Base-by-base conservation (phyloP, 2,329 filamentous ascomycete genomes). In the Stachybotrys echinatus region DNA sequence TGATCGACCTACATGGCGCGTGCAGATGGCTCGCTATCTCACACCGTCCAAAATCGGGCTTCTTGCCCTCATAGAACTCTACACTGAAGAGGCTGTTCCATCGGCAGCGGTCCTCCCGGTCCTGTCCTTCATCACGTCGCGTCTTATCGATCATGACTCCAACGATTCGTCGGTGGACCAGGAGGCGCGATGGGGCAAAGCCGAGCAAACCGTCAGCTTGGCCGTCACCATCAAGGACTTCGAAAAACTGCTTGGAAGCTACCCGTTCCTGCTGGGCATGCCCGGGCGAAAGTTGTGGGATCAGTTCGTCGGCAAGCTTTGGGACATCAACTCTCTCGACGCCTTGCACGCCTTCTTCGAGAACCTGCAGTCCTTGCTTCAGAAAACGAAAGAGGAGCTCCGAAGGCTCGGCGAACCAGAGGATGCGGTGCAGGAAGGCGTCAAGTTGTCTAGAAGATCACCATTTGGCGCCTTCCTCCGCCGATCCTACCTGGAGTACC, bases 221-320 rank as follows among this genome's bases (percentile, higher is more conserved):
- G 72, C 83, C 42, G 68, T 79, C 38, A 74, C 74, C 48, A 76
- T 85, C 55, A 70, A 77, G 38, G 73, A 81, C 54, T 85, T 86
- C 54, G 81, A 85, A 64, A 73, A 71, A 49, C 68, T 83, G n/a
- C 74, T 85, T 17, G 63, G 66, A 19, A 69, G 74, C 23, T 75
- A 79, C 55, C 71, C 76, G 6, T 74, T 80, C 23, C 66, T 77
- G 22, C 72, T 74, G 58, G 76, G 77, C 37, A 71, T 89, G 50
- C 87, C 90, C 0, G 90, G 90, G 3, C 80, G 88, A 45, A 86
- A 81, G n/a, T 71, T 96, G n/a, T 94, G 92, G 83, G 91, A 97
- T 62, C 73, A 87, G 2, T 89, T 96, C 50, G 77, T 97, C 12
- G 80, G 82, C 49, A 86, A 84, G 54, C 73, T 97, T 21, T 97